phyloP scores from a whole-genome alignment of 768 basidiomycete species.

The Psilocybe tampanensis region DNA sequence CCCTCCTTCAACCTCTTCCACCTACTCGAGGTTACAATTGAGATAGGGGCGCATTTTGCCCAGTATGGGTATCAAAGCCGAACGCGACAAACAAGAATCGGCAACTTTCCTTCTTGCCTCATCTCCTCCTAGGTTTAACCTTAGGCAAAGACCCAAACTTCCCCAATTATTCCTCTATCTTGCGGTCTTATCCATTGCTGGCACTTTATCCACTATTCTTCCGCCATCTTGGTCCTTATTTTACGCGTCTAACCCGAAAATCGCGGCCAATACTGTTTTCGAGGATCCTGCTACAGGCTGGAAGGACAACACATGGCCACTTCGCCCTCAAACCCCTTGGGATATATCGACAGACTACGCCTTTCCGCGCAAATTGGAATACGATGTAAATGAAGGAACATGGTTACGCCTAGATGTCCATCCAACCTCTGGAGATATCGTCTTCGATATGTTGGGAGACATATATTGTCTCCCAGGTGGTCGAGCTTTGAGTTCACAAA shows the following conservation, averaged over 20 bases:
- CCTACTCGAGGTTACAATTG: too few species aligned
- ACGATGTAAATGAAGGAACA: constrained; percentile 73
- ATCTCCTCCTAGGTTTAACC: neutral
- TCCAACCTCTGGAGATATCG: constrained; percentile 67
- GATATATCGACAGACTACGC: constrained; percentile 78
- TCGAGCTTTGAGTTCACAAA: constrained; percentile 24
- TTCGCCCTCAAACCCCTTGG: constrained; percentile 63
- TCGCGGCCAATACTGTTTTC: constrained; percentile 15
- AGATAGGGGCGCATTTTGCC: neutral
- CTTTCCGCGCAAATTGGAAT: constrained; percentile 65
- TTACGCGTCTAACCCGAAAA: constrained; percentile 18
- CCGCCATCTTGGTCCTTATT: constrained; percentile 36
- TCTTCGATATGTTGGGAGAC: constrained; percentile 78
- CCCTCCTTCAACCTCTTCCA: too few species aligned
- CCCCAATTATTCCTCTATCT: constrained; percentile 20
- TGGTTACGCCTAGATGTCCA: constrained; percentile 78
- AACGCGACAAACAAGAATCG: neutral
- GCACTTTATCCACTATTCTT: constrained; percentile 34
- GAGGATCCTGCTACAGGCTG: constrained; percentile 40
- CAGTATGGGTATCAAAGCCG: neutral
- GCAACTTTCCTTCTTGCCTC: neutral
- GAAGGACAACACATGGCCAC: constrained; percentile 61
- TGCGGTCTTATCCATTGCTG: constrained; percentile 32
- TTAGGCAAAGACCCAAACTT: constrained; percentile 1
- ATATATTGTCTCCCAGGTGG: constrained; percentile 66